These are phyloP conservation scores for Chaetomium fimeti DNA, from an alignment of 495 filamentous ascomycete species.

Conservation along the genomic window DNA sequence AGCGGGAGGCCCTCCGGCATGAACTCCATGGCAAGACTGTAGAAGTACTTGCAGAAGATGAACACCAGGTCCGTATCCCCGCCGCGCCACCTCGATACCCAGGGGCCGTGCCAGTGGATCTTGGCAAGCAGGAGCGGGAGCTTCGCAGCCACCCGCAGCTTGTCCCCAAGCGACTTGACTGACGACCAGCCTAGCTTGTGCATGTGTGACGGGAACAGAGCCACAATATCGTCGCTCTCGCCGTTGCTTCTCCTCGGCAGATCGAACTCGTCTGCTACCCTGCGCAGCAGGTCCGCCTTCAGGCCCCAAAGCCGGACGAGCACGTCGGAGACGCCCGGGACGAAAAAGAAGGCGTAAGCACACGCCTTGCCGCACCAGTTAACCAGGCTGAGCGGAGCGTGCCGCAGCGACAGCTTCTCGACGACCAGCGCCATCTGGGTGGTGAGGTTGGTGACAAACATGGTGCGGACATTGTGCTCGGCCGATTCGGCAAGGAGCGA, in stretches of 20 bases:
- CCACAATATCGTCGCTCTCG: conserved; percentile 59
- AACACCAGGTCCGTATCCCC: conserved; percentile 91
- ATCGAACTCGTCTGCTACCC: conserved; percentile 65
- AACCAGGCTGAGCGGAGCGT: conserved; percentile 88
- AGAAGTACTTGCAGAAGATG: conserved; percentile 89
- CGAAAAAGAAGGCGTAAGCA: conserved; percentile 96
- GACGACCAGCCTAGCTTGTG: conserved; percentile 71
- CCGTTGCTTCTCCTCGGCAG: conserved; percentile 48
- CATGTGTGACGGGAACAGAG: conserved; percentile 70
- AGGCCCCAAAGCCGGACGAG: conserved; percentile 81
- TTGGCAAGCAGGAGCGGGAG: conserved; percentile 66
- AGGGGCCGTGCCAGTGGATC: conserved; percentile 82
- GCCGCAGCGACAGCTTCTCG: conserved; percentile 84
- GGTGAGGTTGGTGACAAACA: conserved; percentile 82
- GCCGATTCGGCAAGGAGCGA: conserved; percentile 86
- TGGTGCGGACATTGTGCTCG: conserved; percentile 88
- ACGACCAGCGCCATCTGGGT: conserved; percentile 87
- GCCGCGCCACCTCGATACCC: conserved; percentile 83
- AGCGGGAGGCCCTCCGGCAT: conserved; percentile 61
- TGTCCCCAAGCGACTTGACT: conserved; percentile 57
- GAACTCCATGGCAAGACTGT: conserved; percentile 78
- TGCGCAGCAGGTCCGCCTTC: conserved; percentile 61
- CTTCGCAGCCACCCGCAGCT: conserved; percentile 66
- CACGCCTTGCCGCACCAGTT: conserved; percentile 91
- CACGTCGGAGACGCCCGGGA: conserved; percentile 82